Evolutionary conservation across 495 filamentous ascomycete species (phyloP), one percentile per base, ranked within the genome.

Genomic region (Pyronema domesticum): DNA sequence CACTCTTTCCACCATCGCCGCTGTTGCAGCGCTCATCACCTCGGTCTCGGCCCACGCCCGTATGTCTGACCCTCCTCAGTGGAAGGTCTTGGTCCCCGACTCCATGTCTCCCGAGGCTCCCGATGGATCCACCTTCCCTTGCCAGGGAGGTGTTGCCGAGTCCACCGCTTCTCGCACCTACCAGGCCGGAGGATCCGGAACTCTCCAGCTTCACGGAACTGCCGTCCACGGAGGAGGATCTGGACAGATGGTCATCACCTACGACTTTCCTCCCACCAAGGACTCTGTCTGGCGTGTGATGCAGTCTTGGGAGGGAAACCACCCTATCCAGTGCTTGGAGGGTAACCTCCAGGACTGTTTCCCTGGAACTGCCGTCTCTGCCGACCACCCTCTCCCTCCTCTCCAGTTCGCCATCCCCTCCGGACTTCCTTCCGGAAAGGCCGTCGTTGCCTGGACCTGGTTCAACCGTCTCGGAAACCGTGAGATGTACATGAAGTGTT

Each of bases 401-500:
- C 55, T 64, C 36, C 23, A 9, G 8, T 82, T 78, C 71, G 73
- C 66, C 0, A 71, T 86, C 34, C 82, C 82, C 0, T 59, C 68
- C 11, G 69, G 72, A 8, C 68, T 83, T 36, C 73, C 72, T 0
- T 67, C 73, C 3, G 82, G 82, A 6, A 71, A 75, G 46, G 84
- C 79, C 2, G 78, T 80, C 1, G 71, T 95, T 43, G 81, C 82
- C 13, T 94, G 86, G 77, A 58, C 83, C 3, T 95, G 89, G 89
- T 81, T 89, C 72, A 95, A 95, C 77, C 81, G 80, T 58, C 65
- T 88, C 51, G 86, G 86, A 47, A 86, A 88, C 70, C 77, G 86
- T 17, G 89, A 95, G 67, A 86, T 93, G 78, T 94, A 94, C 73
- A 94, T 93, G 88, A 87, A 89, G 75, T 95, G 89, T 57, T 74